A percentile compares a stretch with the other conserved stretches of the same genome.
These are phyloP conservation scores for Podila minutissima DNA, from an alignment of 192 early-diverging fungal species.

Conservation along the genomic window DNA sequence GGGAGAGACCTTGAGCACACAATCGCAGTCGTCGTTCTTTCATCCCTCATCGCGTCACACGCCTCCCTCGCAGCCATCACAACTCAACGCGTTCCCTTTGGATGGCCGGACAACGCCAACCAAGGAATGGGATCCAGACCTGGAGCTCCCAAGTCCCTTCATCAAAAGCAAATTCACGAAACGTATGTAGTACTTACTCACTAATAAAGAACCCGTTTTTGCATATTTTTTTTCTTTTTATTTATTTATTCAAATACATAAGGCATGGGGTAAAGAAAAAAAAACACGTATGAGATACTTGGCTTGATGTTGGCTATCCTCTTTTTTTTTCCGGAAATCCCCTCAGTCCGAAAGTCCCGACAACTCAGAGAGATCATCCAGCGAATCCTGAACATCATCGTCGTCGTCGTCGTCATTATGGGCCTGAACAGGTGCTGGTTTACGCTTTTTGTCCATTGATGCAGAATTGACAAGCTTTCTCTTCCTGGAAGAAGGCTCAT, in stretches of 20 bases:
- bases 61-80: too few species aligned
- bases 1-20: not conserved
- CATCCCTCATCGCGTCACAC: not conserved
- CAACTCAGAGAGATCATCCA: constrained; percentile 46
- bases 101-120: not conserved
- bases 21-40: not conserved
- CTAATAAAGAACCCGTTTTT: not conserved
- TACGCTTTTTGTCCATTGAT: constrained; percentile 38
- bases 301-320: not conserved
- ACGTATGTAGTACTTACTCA: not conserved
- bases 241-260: too few species aligned
- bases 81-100: not conserved
- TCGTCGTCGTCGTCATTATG: constrained; percentile 27
- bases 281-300: too few species aligned
- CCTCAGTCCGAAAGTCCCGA: constrained; percentile 41
- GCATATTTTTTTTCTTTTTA: too few species aligned
- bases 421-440: not conserved
- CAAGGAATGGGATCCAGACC: constrained; percentile 3
- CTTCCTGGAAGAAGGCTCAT: constrained; percentile 8
- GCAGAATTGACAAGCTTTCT: constrained; percentile 18
- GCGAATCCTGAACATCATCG: constrained; percentile 28
- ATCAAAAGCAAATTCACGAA: constrained; percentile 1
- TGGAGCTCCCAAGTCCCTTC: not conserved
- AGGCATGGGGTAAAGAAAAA: too few species aligned
- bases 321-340: too few species aligned